These are phyloP conservation scores for Hymenochaete sp. DNA, from an alignment of 1,284 basidiomycete genomes.

Conservation along the genomic window DNA sequence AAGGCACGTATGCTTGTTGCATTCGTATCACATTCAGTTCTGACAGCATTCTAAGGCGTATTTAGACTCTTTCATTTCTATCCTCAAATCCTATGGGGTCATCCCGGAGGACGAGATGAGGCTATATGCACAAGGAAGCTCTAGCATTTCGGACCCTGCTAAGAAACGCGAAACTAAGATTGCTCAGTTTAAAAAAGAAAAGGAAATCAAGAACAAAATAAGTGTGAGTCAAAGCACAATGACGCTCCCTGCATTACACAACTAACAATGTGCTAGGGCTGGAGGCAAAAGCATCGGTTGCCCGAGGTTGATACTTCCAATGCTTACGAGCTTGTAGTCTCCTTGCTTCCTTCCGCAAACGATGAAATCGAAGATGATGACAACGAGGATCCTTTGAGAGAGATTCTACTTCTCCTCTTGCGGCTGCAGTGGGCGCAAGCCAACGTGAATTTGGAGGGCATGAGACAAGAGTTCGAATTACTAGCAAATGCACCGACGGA, in stretches of 20 bases:
- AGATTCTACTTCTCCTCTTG: conserved; percentile 61
- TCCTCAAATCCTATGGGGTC: conserved; percentile 63
- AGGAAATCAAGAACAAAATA: conserved; percentile 62
- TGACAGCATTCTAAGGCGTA: conserved; percentile 38
- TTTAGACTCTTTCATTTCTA: conserved; percentile 45
- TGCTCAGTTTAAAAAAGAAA: conserved; percentile 78
- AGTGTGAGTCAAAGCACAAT: conserved; percentile 38
- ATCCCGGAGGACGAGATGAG: conserved; percentile 54
- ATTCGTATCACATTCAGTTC: conserved; percentile 18
- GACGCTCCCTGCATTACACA: too few relatives aligned
- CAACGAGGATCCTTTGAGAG: conserved; percentile 55
- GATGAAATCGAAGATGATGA: conserved; percentile 47
- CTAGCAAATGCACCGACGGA: conserved; percentile 49
- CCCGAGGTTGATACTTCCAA: conserved; percentile 34
- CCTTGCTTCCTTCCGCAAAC: conserved; percentile 40
- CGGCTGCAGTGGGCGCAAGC: conserved; percentile 68
- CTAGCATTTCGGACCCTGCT: conserved; percentile 51
- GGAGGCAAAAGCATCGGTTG: conserved; percentile 37
- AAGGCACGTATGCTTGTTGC: conserved; percentile 42
- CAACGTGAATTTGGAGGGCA: conserved; percentile 56
- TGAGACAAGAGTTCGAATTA: conserved; percentile 69
- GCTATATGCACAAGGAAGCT: conserved; percentile 40
- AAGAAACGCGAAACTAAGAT: conserved; percentile 80
- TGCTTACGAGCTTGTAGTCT: conserved; percentile 53
- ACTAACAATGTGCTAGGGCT: too few relatives aligned